phyloP scores from a whole-genome alignment of 305 asterid species.

The Monarda citriodora region DNA sequence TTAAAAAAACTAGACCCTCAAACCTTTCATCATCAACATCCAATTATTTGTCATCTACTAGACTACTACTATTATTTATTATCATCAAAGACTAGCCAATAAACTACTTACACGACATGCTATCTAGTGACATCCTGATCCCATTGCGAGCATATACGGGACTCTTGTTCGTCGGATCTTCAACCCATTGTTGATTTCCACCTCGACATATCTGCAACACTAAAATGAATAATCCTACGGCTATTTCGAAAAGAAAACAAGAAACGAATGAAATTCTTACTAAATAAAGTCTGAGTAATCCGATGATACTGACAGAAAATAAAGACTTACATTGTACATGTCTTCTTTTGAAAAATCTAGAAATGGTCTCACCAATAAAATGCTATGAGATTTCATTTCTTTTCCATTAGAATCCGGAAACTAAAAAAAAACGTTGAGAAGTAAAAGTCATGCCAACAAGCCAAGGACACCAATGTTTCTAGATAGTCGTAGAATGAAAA shows the following conservation, averaged over 20 bases:
- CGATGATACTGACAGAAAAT: constrained; percentile 10
- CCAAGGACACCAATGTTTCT: constrained; percentile 94
- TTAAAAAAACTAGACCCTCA: constrained; percentile 1
- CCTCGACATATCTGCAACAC: constrained; percentile 72
- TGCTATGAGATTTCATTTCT: constrained; percentile 39
- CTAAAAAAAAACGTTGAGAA: constrained; percentile 52
- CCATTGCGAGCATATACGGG: constrained; percentile 81
- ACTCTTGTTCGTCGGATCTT: constrained; percentile 92
- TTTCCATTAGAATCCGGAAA: constrained; percentile 41
- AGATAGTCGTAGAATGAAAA: constrained; percentile 85
- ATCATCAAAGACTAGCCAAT: constrained; percentile 13
- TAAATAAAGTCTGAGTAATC: constrained; percentile 7
- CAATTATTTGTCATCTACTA: constrained; percentile 9
- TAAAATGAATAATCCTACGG: constrained; percentile 15
- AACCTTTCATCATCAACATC: constrained; percentile 9
- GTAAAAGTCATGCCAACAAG: constrained; percentile 93
- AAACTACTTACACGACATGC: constrained; percentile 56
- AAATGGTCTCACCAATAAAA: constrained; percentile 84
- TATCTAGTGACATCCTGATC: constrained; percentile 71
- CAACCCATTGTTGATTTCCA: constrained; percentile 85
- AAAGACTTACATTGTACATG: constrained; percentile 72
- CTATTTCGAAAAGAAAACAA: constrained; percentile 20
- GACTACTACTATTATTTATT: constrained; percentile 11
- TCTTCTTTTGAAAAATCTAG: constrained; percentile 86
- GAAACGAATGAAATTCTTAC: constrained; percentile 10